Base-by-base conservation (phyloP, 2,329 filamentous ascomycete genomes). In the Oidium heveae region DNA sequence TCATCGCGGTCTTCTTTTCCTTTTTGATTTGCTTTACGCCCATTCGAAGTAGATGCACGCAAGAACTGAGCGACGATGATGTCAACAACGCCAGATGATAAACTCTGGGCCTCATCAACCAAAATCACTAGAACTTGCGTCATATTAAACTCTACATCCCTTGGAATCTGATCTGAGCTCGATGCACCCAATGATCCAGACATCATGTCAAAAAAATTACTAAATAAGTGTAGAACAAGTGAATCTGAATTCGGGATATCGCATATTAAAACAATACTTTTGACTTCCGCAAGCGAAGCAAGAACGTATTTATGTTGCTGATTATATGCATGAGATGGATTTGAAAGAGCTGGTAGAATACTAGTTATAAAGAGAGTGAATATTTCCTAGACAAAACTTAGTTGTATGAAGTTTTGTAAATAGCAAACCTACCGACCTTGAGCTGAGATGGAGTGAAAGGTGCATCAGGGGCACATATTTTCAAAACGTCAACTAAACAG, bases 31-130 rank as follows among this genome's bases (percentile, higher is more conserved):
- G 74, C 13, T 18, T 52, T 49, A 10, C 33, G 20, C 12, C 4
- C 39, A 46, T 37, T 75, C 0, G 76, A 79, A 0, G 86, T 83
- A 53, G 87, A 86, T 2, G 88, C 87, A 61, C 91, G 80, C 55
- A 98, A 72, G 63, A 98, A 98, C 66, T 98, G 93, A 8, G 89
- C 89, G 64, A 98, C 84, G 61, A 98, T 87, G 33, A 89, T 80
- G 65, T 98, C 89, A 20, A 95, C 79, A 2, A 94, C 86, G 56
- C 86, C 80, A 7, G 81, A 74, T 0, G 88, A 85, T 18, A 98
- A 73, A 39, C 77, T 79, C 1, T 76, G 71, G 18, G 83, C 80
- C 69, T 98, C 91, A 59, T 96, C 91, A 22, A 98, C 82, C 54
- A 98, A 71, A 53, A 82, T 84, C 47, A 83, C 80, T 22, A 98